Conservation (phyloP, 75 land plant genomes). For the Selaginella moellendorffii region DNA sequence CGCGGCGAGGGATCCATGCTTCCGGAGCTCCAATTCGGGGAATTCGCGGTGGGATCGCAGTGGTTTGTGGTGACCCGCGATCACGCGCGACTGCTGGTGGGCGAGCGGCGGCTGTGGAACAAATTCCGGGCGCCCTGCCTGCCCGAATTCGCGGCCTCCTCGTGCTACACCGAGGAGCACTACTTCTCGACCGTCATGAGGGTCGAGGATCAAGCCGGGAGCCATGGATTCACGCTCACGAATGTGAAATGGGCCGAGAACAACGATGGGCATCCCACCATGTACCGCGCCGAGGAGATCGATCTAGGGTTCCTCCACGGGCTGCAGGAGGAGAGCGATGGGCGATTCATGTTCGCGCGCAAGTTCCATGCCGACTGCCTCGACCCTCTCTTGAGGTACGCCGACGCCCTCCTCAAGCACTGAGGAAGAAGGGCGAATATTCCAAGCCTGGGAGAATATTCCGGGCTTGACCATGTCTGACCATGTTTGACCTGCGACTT, state of each 20-base stretch:
- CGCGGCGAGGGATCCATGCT: conserved; percentile 36
- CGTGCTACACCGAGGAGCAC: conserved; percentile 62
- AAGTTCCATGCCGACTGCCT: conserved; percentile 47
- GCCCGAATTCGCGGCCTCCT: background rate
- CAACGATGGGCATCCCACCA: conserved; percentile 35
- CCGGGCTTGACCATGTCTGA: too few species aligned
- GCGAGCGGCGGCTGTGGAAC: conserved; percentile 37
- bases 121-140: conserved; percentile 42
- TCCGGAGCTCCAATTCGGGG: conserved; percentile 37
- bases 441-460: too few species aligned
- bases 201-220: conserved; percentile 35
- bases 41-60: conserved; percentile 51
- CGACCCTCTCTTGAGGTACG: conserved; percentile 28
- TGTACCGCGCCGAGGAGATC: conserved; percentile 28
- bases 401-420: conserved; percentile 20
- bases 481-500: too few species aligned
- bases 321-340: conserved; percentile 32
- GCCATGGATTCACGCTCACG: conserved; percentile 29
- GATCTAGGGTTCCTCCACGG: conserved; percentile 20
- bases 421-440: too few species aligned
- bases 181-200: conserved; percentile 50
- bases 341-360: conserved; percentile 37
- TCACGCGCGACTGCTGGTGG: conserved; percentile 37
- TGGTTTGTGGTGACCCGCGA: conserved; percentile 36
- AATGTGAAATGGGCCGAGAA: conserved; percentile 47